These are phyloP conservation scores for Pseudofabraea citricarpa DNA, from an alignment of 2,329 filamentous ascomycete genomes.

Conservation along the genomic window DNA sequence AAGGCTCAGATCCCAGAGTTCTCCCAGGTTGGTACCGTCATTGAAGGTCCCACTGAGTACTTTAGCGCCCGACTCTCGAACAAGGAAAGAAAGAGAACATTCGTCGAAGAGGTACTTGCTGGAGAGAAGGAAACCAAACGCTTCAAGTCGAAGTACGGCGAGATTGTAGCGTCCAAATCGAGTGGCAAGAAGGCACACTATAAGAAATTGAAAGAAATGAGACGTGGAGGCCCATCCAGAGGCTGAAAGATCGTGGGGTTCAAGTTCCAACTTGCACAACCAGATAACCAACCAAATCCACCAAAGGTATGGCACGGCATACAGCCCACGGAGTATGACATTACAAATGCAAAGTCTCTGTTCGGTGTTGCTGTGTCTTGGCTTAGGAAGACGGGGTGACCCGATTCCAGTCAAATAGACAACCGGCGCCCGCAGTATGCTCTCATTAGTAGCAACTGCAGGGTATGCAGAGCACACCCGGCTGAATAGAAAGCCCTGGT, in stretches of 20 bases:
- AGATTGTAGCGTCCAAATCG: conserved; percentile 76
- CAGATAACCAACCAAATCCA: too few relatives aligned
- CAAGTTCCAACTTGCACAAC: too few relatives aligned
- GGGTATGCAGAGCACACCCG: too few relatives aligned
- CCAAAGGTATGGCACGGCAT: too few relatives aligned
- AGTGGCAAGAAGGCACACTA: conserved; percentile 90
- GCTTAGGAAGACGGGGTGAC: too few relatives aligned
- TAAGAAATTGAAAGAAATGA: conserved; percentile 66
- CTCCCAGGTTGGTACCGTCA: conserved; percentile 82
- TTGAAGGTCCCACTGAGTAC: conserved; percentile 86
- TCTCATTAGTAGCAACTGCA: too few relatives aligned
- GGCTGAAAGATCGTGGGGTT: neutral
- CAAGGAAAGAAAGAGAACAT: conserved; percentile 81
- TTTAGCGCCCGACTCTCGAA: conserved; percentile 76
- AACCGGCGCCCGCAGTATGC: too few relatives aligned
- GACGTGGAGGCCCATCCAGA: conserved; percentile 23
- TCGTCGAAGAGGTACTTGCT: conserved; percentile 79
- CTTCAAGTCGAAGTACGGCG: conserved; percentile 82
- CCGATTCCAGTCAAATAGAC: too few relatives aligned
- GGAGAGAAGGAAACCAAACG: conserved; percentile 60
- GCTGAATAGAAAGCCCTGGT: too few relatives aligned
- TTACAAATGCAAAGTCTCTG: too few relatives aligned
- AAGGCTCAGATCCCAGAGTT: conserved; percentile 70
- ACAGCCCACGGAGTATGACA: too few relatives aligned
- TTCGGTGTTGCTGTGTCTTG: too few relatives aligned